Base-by-base conservation (phyloP, 2,329 filamentous ascomycete species). In the Beauveria medogensis region DNA sequence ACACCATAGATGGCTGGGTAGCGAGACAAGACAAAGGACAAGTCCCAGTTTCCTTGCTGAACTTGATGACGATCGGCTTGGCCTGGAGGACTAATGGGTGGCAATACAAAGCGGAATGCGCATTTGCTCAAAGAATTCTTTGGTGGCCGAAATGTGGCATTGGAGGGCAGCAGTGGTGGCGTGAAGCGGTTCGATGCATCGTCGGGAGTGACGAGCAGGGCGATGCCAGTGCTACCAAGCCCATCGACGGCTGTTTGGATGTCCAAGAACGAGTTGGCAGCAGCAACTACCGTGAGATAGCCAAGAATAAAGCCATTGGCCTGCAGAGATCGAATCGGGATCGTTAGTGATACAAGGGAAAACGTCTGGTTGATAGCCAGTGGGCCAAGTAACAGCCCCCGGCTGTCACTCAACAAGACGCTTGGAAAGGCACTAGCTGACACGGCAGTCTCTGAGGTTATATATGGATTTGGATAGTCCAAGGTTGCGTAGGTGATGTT, bases 251-350 rank as follows among this genome's bases (percentile, higher is more conserved):
- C 88, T 20, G 76, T 73, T 28, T 86, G 76, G 1, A 91, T 81
- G 50, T 80, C 73, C n/a, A 85, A 76, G 3, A 94, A 77, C 1
- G 88, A 80, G 4, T 76, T 75, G 2, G 87, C 87, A 60, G 89
- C 83, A 60, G 89, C 82, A n/a, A 96, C 78, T 2, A 93, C 76
- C 1, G 91, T 96, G 77, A 96, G 82, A 77, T 91, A 96, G 2
- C 91, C 92, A 5, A 96, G 78, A 1, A 93, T 82, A 64, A 88
- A 85, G 3, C 75, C 76, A 50, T 75, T 71, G 2, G 81, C 80
- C 2, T 80, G 79, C 65, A 87, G 89, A 69, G 88, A 86, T 63
- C 90, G 82, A 58, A 97, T 84, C 0, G 92, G 90, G 18, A 93
- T 75, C 0, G 92, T 96, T 62, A 96, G 78, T 2, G 92, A 96